Base-by-base conservation (phyloP, 345 rosid genomes). In the Eucalyptus virginea region DNA sequence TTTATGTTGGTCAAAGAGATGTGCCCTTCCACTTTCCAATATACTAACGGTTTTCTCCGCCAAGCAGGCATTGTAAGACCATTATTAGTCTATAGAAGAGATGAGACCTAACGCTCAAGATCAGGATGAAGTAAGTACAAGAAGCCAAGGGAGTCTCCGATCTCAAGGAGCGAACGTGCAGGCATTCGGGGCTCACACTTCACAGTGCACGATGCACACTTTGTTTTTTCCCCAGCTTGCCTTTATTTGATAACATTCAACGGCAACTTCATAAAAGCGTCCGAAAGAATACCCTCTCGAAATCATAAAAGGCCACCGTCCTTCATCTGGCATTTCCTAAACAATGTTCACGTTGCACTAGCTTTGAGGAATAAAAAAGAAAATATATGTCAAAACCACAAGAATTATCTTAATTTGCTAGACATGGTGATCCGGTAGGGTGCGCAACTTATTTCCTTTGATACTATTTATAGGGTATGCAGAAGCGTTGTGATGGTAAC, bases 401-500 rank as follows among this genome's bases (percentile, higher is more conserved):
- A 52, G 24, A 52, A 52, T 0, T 52, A 52, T 3, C 5, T 3
- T 52, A 52, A 10, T 52, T 52, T 52, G 58, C 58, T 52, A 19
- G 58, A 52, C 5, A 52, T 19, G 58, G 2, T 52, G 10, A 52
- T 52, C 1, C 0, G 0, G 10, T 52, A 52, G 58, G 5, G 24
- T 52, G 10, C 1, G 5, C 2, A 49, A 19, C 4, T 0, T 52
- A 6, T 52, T 52, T 52, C 10, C 24, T 52, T 0, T 19, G 0
- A 52, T 52, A 52, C 24, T 8, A 19, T 2, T 52, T 52, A 0
- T 19, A 52, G 5, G 10, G 24, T 52, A 52, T 52, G 10, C 0
- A 52, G 0, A 52, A 52, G 24, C 10, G 10, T 52, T 52, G 0
- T 52, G 2, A 1, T 52, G 10, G 5, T 52, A 0, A 52, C 24